These are phyloP conservation scores for Podospora pseudoanserina DNA, from an alignment of 495 filamentous ascomycete species.

Conservation along the genomic window DNA sequence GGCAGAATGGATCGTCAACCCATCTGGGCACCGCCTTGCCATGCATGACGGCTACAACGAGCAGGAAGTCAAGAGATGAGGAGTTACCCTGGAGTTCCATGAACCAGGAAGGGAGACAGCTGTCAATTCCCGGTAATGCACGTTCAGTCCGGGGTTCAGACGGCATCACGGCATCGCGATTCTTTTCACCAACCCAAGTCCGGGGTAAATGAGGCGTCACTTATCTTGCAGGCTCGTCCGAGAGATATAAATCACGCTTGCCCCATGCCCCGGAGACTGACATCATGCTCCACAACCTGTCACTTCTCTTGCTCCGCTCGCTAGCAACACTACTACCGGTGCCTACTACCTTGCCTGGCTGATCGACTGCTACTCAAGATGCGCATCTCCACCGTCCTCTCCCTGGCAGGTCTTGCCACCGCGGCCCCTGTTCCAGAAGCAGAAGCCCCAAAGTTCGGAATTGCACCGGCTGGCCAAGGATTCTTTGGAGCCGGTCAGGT, in stretches of 20 bases:
- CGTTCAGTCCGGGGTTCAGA: not conserved
- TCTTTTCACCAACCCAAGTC: not conserved
- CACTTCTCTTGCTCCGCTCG: not conserved
- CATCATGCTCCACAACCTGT: slow-evolving; percentile 1
- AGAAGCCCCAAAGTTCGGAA: not conserved
- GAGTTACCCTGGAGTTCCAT: slow-evolving; percentile 1
- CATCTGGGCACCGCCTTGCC: slow-evolving; percentile 1
- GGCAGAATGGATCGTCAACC: not conserved
- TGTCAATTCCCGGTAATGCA: not conserved
- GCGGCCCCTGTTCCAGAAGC: not conserved
- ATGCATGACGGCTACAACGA: not conserved
- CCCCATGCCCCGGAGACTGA: not conserved
- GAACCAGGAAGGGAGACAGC: not conserved
- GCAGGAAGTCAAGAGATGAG: not conserved
- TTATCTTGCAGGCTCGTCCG: not conserved
- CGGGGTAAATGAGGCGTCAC: not conserved
- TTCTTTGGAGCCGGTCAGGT: slow-evolving; percentile 25
- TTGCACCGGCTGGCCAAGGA: not conserved
- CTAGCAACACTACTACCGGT: not conserved
- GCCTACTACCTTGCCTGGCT: not conserved
- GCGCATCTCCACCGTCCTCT: not conserved
- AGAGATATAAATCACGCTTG: not conserved
- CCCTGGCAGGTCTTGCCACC: not conserved
- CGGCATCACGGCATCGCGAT: not conserved
- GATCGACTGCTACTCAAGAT: not conserved